Evolutionary conservation across 164 flowering plant genomes (phyloP).

Genomic region (Amborella trichopoda): DNA sequence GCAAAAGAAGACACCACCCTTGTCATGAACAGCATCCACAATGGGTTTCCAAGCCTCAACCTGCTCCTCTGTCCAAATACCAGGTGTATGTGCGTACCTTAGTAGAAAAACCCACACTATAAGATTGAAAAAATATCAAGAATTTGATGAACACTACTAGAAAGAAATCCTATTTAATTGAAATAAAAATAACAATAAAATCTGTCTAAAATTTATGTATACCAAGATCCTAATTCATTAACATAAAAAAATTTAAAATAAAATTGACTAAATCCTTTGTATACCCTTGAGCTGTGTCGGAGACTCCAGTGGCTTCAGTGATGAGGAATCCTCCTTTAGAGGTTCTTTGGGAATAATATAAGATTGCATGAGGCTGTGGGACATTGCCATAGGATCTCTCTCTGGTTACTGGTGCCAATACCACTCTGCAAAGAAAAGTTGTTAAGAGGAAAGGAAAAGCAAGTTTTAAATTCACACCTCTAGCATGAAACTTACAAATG

Average conservation of each 20-base stretch:
- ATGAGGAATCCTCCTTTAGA: slow-evolving; percentile 13
- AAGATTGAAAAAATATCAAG: neutral
- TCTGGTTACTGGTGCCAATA: slow-evolving; percentile 12
- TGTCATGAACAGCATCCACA: slow-evolving; percentile 35
- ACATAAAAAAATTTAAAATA: slow-evolving; percentile 1
- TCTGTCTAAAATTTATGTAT: too few relatives aligned
- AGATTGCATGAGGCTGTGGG: slow-evolving; percentile 12
- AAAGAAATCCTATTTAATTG: too few relatives aligned
- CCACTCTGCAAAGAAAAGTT: slow-evolving; percentile 10
- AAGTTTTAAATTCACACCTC: too few relatives aligned
- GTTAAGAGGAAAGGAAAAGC: too few relatives aligned
- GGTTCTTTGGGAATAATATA: slow-evolving; percentile 13
- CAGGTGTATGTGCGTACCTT: slow-evolving; percentile 29
- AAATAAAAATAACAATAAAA: too few relatives aligned
- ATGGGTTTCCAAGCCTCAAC: slow-evolving; percentile 46
- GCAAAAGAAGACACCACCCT: slow-evolving; percentile 36
- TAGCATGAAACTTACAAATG: too few relatives aligned
- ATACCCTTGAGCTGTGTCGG: slow-evolving; percentile 16
- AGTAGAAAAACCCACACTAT: neutral
- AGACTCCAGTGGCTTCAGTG: slow-evolving; percentile 13
- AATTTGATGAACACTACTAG: too few relatives aligned
- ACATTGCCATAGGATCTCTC: slow-evolving; percentile 12
- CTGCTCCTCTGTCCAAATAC: slow-evolving; percentile 40
- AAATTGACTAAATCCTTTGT: neutral
- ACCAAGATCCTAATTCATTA: too few relatives aligned